Evolutionary conservation across 1,284 basidiomycete genomes (phyloP).

Genomic region (Leccinum discolor): DNA sequence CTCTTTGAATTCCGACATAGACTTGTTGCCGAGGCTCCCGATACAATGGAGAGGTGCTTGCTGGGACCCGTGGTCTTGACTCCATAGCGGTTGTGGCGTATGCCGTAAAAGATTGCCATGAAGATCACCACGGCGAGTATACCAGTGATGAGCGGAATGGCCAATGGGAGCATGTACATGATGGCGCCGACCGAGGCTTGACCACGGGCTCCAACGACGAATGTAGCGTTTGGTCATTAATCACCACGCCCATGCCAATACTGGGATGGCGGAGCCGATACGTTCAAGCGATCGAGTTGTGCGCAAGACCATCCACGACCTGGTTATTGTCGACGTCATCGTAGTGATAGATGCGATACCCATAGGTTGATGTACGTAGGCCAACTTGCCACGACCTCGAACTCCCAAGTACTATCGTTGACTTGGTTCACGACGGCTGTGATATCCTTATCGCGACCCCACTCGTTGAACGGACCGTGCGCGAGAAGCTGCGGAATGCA

Average conservation of each 20-base stretch:
- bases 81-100: not conserved
- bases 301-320: no score
- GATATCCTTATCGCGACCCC: conserved; percentile 85
- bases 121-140: not conserved
- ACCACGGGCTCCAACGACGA: not conserved
- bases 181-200: no score
- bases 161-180: not conserved
- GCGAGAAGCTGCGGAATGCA: conserved; percentile 85
- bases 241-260: no score
- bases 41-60: no score
- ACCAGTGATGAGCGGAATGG: not conserved
- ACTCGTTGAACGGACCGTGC: conserved; percentile 86
- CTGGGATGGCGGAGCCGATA: no score
- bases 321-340: no score
- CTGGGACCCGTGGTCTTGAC: not conserved
- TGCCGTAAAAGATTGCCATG: not conserved
- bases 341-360: no score
- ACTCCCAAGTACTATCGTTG: not conserved
- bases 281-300: no score
- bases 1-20: no score
- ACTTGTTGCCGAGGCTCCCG: no score
- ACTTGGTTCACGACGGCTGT: not conserved
- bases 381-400: not conserved
- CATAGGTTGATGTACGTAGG: not conserved
- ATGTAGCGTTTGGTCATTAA: not conserved